Percentiles rank a stretch among this genome's conserved stretches.
These are phyloP conservation scores for Coccinonectria pachysandricola DNA, from an alignment of 2,329 filamentous ascomycete species.

Conservation along the genomic window DNA sequence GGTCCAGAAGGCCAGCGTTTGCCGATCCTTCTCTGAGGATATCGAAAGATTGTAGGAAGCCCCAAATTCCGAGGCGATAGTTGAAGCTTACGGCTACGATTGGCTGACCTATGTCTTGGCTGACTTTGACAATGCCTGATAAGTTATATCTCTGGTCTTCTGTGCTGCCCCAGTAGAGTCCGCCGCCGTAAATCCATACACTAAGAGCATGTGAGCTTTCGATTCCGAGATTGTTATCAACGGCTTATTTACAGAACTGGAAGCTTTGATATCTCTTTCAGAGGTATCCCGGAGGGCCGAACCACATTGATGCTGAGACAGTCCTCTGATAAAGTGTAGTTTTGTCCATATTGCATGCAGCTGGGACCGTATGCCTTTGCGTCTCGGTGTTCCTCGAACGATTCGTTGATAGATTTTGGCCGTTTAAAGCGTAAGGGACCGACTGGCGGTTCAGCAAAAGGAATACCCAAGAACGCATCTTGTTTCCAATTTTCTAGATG, in stretches of 20 bases:
- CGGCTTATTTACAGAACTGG: constrained; percentile 23
- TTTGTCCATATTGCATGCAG: constrained; percentile 35
- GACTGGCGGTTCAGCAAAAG: background rate
- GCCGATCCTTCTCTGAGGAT: constrained; percentile 32
- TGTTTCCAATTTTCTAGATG: background rate
- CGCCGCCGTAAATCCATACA: constrained; percentile 51
- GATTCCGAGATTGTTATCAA: fast-evolving
- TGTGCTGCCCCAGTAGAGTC: constrained; percentile 38
- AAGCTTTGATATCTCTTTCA: constrained; percentile 26
- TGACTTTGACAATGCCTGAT: constrained; percentile 34
- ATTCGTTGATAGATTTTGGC: constrained; percentile 22
- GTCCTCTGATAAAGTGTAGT: constrained; percentile 36
- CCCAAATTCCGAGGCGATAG: constrained; percentile 42
- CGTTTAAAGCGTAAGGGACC: background rate
- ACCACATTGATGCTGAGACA: constrained; percentile 36
- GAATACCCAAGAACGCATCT: background rate
- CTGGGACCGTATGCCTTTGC: constrained; percentile 33
- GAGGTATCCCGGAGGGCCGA: constrained; percentile 24
- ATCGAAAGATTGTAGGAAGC: constrained; percentile 39
- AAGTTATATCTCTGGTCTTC: constrained; percentile 34
- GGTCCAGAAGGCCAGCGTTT: constrained; percentile 40
- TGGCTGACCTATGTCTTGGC: constrained; percentile 39
- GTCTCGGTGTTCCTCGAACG: constrained; percentile 28
- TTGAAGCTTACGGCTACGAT: constrained; percentile 45
- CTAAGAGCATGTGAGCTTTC: constrained; percentile 16